phyloP scores from a whole-genome alignment of 352 stramenopile species.

The Phytophthora pistaciae region DNA sequence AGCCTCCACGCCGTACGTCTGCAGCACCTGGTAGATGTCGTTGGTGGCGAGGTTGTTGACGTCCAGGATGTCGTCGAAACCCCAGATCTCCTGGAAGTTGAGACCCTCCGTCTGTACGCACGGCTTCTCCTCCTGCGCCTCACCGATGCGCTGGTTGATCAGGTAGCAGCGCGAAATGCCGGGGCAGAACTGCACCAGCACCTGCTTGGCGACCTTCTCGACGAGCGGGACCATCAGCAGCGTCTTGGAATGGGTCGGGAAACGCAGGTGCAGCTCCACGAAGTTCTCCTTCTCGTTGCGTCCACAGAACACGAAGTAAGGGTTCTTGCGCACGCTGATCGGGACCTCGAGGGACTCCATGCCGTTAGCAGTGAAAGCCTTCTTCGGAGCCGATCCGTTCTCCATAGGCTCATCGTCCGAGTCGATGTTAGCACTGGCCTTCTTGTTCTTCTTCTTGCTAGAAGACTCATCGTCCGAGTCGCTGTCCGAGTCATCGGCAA shows the following conservation, averaged over 20 bases:
- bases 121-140: slow-evolving; percentile 82
- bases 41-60: slow-evolving; percentile 98
- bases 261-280: slow-evolving; percentile 87
- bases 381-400: slow-evolving; percentile 32
- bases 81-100: slow-evolving; percentile 99
- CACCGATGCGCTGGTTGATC: slow-evolving; percentile 88
- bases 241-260: slow-evolving; percentile 90
- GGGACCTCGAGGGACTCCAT: slow-evolving; percentile 84
- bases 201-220: slow-evolving; percentile 85
- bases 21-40: slow-evolving; percentile 97
- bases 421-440: background rate
- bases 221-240: slow-evolving; percentile 92
- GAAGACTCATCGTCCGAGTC: slow-evolving; percentile 60
- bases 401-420: slow-evolving; percentile 57
- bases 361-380: slow-evolving; percentile 57
- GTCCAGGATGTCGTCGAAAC: slow-evolving; percentile 92
- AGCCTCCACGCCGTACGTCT: slow-evolving; percentile 99
- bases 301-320: slow-evolving; percentile 87
- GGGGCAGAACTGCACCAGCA: slow-evolving; percentile 89
- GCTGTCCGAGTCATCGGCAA: slow-evolving; percentile 68
- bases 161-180: slow-evolving; percentile 91
- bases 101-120: slow-evolving; percentile 96
- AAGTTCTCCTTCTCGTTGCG: slow-evolving; percentile 84
- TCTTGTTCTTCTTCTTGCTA: slow-evolving; percentile 47
- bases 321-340: slow-evolving; percentile 84